phyloP scores from a whole-genome alignment of 1,284 basidiomycete species.

The Fistulina hepatica region DNA sequence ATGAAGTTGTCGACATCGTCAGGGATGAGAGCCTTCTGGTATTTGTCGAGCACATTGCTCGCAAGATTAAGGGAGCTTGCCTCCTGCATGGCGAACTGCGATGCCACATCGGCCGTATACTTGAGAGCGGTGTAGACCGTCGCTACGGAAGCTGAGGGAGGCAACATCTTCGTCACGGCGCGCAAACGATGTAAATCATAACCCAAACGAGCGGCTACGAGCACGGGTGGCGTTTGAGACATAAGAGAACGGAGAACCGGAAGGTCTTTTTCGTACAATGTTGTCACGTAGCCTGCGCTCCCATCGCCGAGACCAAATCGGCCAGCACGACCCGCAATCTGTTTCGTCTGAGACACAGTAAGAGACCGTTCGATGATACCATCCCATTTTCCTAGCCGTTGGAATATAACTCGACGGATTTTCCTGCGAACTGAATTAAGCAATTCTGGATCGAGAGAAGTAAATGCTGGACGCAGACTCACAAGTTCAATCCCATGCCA shows the following conservation, averaged over 20 bases:
- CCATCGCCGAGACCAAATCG: conserved; percentile 61
- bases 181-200: too few relatives aligned
- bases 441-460: neutral
- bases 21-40: conserved; percentile 2
- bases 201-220: too few relatives aligned
- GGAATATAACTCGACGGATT: conserved; percentile 87
- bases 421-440: conserved; percentile 40
- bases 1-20: conserved; percentile 36
- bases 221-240: too few relatives aligned
- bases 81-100: conserved; percentile 26
- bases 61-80: conserved; percentile 1
- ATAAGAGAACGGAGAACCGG: conserved; percentile 33
- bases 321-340: conserved; percentile 94
- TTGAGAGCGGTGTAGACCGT: conserved; percentile 24
- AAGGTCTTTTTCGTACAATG: conserved; percentile 59
- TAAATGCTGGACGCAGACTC: conserved; percentile 23
- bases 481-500: conserved; percentile 96
- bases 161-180: neutral
- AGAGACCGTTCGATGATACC: conserved; percentile 46
- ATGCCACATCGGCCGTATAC: neutral
- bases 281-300: conserved; percentile 62
- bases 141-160: conserved; percentile 24
- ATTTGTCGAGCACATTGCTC: neutral
- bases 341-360: conserved; percentile 80
- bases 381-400: conserved; percentile 66